These are phyloP conservation scores for Truncatella angustata DNA, from an alignment of 2,329 filamentous ascomycete genomes.

Conservation along the genomic window DNA sequence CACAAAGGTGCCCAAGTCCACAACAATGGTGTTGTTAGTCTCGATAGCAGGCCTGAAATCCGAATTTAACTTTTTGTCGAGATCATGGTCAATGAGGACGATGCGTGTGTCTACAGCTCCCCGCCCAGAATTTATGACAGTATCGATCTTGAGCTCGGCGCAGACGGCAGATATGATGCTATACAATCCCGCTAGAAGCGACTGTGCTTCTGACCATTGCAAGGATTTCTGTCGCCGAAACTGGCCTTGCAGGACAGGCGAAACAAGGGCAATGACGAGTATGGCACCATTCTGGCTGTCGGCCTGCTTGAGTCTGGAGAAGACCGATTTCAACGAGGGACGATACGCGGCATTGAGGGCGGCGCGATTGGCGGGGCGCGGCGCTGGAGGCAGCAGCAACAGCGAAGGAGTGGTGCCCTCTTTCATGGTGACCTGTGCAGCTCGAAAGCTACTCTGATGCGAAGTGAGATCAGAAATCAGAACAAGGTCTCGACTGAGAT, in stretches of 20 bases:
- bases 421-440: constrained; percentile 1
- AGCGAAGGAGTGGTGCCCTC: constrained; percentile 42
- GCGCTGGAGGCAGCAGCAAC: constrained; percentile 63
- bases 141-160: constrained; percentile 58
- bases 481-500: no score
- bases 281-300: constrained; percentile 19
- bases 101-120: constrained; percentile 76
- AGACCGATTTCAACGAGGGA: constrained; percentile 52
- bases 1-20: constrained; percentile 52
- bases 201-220: constrained; percentile 68
- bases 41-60: constrained; percentile 36
- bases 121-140: constrained; percentile 54
- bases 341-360: constrained; percentile 60
- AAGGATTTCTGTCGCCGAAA: constrained; percentile 49
- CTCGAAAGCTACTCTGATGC: background rate
- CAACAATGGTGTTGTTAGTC: constrained; percentile 44
- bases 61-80: constrained; percentile 25
- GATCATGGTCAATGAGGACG: constrained; percentile 66
- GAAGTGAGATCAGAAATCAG: no score
- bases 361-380: constrained; percentile 49
- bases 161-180: constrained; percentile 73
- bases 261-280: constrained; percentile 27
- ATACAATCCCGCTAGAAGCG: constrained; percentile 75
- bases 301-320: constrained; percentile 45
- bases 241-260: constrained; percentile 57